Evolutionary conservation across 2,329 filamentous ascomycete genomes (phyloP).

Genomic region (Lizonia empirigonia): DNA sequence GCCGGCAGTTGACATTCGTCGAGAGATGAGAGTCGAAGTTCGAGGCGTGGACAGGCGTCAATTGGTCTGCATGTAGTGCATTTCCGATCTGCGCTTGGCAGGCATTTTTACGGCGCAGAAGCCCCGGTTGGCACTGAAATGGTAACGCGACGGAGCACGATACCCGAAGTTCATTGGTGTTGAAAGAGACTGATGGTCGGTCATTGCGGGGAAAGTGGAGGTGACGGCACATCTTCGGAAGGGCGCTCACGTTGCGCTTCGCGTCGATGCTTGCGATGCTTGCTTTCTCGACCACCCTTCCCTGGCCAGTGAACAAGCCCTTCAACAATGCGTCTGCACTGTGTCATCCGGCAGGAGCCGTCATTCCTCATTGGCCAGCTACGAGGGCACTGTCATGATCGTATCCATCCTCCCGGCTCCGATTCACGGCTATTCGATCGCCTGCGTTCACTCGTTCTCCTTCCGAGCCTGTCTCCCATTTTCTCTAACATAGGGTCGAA

Average conservation of each 20-base stretch:
- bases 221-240: slow-evolving; percentile 4
- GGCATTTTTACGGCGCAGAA: neutral
- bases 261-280: slow-evolving; percentile 4
- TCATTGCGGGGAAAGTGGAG: slow-evolving; percentile 5
- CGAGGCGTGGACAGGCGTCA: no score
- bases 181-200: neutral
- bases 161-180: neutral
- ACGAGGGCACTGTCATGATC: no score
- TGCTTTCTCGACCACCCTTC: neutral
- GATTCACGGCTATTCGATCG: no score
- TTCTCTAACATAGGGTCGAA: no score
- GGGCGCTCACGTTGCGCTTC: slow-evolving; percentile 5
- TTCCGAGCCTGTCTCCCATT: no score
- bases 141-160: neutral
- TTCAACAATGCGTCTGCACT: neutral
- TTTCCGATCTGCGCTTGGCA: neutral
- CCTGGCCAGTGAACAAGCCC: neutral
- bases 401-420: no score
- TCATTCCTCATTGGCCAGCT: no score
- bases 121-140: neutral
- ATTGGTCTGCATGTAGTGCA: neutral
- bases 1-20: slow-evolving; percentile 11
- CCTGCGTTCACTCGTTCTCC: no score
- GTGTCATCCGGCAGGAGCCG: no score
- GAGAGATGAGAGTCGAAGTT: no score